These are phyloP conservation scores for Alliaria petiolata DNA, from an alignment of 345 rosid genomes.

Conservation along the genomic window DNA sequence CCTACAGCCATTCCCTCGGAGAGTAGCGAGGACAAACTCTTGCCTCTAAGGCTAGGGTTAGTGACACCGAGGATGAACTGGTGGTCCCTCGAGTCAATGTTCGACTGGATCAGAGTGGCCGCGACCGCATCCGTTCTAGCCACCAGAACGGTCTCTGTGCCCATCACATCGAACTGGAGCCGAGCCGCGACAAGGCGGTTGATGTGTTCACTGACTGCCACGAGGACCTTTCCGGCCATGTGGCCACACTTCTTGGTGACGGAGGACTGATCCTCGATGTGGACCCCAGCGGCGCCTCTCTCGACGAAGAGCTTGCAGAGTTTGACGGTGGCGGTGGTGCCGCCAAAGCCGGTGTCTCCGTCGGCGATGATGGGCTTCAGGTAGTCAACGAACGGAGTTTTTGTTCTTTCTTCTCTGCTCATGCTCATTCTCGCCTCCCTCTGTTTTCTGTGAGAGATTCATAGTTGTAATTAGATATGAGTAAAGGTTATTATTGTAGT, in stretches of 20 bases:
- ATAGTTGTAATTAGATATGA: not conserved
- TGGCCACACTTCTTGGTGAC: constrained; percentile 95
- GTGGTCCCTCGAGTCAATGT: constrained; percentile 82
- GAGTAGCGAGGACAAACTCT: constrained; percentile 56
- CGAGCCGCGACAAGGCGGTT: constrained; percentile 91
- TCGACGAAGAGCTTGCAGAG: constrained; percentile 94
- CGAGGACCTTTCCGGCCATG: constrained; percentile 96
- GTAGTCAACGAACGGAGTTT: constrained; percentile 84
- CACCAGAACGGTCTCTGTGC: constrained; percentile 85
- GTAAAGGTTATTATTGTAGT: not conserved
- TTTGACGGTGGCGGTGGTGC: constrained; percentile 90
- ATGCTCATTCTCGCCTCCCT: constrained; percentile 90
- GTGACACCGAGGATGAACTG: constrained; percentile 90
- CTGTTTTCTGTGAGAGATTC: constrained; percentile 50
- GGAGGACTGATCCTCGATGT: constrained; percentile 93
- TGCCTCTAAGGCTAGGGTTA: constrained; percentile 66
- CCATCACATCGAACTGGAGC: constrained; percentile 96
- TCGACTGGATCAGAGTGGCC: constrained; percentile 78
- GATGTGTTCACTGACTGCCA: constrained; percentile 83
- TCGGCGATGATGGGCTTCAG: constrained; percentile 95
- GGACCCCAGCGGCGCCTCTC: constrained; percentile 94
- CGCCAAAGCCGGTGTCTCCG: constrained; percentile 91
- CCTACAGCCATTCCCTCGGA: constrained; percentile 76
- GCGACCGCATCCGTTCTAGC: constrained; percentile 92
- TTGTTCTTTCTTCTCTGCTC: constrained; percentile 76